Conservation (phyloP, 768 basidiomycete genomes). For the Mrakia hoshinonis region DNA sequence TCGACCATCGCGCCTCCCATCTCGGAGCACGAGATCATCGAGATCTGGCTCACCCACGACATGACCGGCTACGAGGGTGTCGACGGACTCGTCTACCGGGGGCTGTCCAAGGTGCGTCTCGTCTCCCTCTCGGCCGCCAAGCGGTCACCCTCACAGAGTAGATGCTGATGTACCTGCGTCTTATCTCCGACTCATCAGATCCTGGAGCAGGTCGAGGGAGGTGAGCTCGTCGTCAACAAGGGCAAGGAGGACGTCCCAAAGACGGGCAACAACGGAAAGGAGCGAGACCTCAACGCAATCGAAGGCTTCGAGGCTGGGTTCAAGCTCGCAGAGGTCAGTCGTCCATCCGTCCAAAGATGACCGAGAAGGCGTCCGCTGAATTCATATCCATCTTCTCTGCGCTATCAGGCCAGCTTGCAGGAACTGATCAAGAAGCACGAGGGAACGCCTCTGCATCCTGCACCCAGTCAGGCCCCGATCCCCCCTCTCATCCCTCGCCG, state of each 20-base stretch:
- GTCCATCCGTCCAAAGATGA: too few relatives aligned
- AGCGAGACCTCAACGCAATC: constrained; percentile 68
- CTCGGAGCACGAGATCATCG: constrained; percentile 94
- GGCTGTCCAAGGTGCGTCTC: constrained; percentile 58
- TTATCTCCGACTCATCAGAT: constrained; percentile 47
- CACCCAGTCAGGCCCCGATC: not conserved
- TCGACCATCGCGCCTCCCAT: constrained; percentile 98
- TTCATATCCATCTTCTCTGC: not conserved
- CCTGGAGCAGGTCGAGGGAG: constrained; percentile 89
- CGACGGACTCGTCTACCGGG: constrained; percentile 84
- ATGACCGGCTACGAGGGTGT: constrained; percentile 95
- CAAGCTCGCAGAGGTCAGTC: constrained; percentile 68
- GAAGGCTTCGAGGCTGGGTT: constrained; percentile 75
- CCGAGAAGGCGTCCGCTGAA: too few relatives aligned
- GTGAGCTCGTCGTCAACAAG: constrained; percentile 77
- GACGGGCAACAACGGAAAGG: constrained; percentile 44
- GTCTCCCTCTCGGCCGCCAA: not conserved
- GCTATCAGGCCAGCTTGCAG: constrained; percentile 62
- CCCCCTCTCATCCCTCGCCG: not conserved
- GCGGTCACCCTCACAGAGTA: too few relatives aligned
- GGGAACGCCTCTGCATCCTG: constrained; percentile 5
- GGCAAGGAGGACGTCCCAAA: constrained; percentile 57
- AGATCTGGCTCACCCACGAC: constrained; percentile 90
- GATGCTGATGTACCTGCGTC: too few relatives aligned
- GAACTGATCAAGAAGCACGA: constrained; percentile 57